A percentile compares a stretch with the other conserved stretches of the same genome.
Conservation (phyloP, 345 rosid genomes). For the Acer campestre region DNA sequence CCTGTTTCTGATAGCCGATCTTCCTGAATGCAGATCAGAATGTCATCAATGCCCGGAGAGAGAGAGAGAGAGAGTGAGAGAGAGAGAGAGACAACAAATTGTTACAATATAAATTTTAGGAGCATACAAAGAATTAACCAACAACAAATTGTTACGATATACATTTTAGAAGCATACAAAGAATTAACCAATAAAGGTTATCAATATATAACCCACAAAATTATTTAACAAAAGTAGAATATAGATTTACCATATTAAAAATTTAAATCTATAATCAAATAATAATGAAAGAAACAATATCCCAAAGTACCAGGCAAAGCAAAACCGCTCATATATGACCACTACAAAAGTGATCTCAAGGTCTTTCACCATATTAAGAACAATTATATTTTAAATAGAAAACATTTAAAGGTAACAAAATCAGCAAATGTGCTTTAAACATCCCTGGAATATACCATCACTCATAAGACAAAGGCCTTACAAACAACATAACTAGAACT, state of each 20-base stretch:
- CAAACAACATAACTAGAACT: neutral
- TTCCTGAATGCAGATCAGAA: constrained; percentile 68
- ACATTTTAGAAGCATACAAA: neutral
- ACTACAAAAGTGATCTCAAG: constrained; percentile 1
- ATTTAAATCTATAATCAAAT: constrained; percentile 4
- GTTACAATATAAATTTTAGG: neutral
- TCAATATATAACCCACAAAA: neutral
- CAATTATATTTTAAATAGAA: neutral
- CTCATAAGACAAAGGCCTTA: neutral
- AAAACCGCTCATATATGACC: neutral
- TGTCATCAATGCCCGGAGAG: constrained; percentile 20
- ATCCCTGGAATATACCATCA: neutral
- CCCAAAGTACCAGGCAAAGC: neutral
- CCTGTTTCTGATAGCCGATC: constrained; percentile 80
- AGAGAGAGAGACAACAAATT: too few relatives aligned
- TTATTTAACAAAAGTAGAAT: neutral
- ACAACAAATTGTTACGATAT: too few relatives aligned
- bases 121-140: neutral
- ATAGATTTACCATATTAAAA: neutral
- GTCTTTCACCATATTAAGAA: constrained; percentile 15
- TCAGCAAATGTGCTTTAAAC: constrained; percentile 1
- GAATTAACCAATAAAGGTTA: neutral
- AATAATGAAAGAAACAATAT: neutral
- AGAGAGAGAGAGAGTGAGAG: constrained; percentile 2
- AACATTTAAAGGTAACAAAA: neutral